These are phyloP conservation scores for Diaporthe vexans DNA, from an alignment of 2,329 filamentous ascomycete genomes.

Conservation along the genomic window DNA sequence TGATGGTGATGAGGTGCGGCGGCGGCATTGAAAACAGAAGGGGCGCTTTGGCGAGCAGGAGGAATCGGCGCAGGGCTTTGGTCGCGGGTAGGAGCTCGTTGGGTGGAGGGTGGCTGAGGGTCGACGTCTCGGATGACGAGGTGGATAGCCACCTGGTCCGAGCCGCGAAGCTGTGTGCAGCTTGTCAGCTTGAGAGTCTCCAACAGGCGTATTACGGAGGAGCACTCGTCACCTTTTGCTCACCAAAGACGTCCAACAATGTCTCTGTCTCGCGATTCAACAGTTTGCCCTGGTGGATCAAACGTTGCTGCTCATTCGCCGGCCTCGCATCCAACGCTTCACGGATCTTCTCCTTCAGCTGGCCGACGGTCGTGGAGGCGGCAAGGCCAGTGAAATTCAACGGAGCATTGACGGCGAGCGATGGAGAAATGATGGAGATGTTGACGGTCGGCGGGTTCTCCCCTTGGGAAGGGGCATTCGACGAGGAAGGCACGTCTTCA, in stretches of 20 bases:
- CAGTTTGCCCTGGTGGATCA: conserved; percentile 73
- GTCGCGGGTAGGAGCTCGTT: conserved; percentile 43
- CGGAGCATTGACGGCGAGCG: conserved; percentile 64
- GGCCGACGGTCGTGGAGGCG: conserved; percentile 65
- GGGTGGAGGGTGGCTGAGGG: conserved; percentile 46
- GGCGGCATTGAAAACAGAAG: conserved; percentile 31
- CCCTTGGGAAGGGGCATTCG: conserved; percentile 46
- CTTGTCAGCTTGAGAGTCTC: conserved; percentile 13
- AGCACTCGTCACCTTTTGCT: conserved; percentile 61
- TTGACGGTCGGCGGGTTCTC: conserved; percentile 59
- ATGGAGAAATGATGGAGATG: conserved; percentile 72
- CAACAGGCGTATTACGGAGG: neutral
- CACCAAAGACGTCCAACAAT: conserved; percentile 69
- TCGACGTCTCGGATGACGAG: conserved; percentile 63
- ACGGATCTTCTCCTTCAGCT: conserved; percentile 72
- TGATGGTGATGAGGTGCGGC: conserved; percentile 38
- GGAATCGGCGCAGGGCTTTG: conserved; percentile 47
- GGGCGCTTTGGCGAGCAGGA: conserved; percentile 9
- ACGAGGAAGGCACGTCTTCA: conserved; percentile 51
- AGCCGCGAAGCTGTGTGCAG: conserved; percentile 55
- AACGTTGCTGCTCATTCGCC: conserved; percentile 67
- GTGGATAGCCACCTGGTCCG: conserved; percentile 66
- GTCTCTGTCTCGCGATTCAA: conserved; percentile 68
- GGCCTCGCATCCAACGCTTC: conserved; percentile 64
- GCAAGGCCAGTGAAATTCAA: conserved; percentile 64